Evolutionary conservation across 2,329 filamentous ascomycete genomes (phyloP).

Genomic region (Penicillium sp.): DNA sequence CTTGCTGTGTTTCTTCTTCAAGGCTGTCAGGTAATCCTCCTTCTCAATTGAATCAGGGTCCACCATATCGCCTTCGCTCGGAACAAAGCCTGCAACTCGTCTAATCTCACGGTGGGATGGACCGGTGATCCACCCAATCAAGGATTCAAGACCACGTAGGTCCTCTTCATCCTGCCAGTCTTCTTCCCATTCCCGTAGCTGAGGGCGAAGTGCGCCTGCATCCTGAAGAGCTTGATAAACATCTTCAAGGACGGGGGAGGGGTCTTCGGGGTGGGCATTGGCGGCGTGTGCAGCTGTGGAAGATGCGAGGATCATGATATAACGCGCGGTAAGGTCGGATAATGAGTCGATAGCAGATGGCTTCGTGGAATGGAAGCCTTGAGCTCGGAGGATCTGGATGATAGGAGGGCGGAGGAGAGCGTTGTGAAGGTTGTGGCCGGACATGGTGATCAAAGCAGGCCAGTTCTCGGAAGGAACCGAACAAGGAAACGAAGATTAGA

Average conservation of each 20-base stretch:
- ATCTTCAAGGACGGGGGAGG: slow-evolving; percentile 69
- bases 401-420: slow-evolving; percentile 82
- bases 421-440: slow-evolving; percentile 60
- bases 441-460: slow-evolving; percentile 31
- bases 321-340: slow-evolving; percentile 82
- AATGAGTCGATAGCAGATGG: slow-evolving; percentile 82
- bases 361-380: slow-evolving; percentile 81
- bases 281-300: slow-evolving; percentile 70
- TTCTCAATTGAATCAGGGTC: slow-evolving; percentile 55
- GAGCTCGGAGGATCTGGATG: slow-evolving; percentile 86
- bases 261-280: slow-evolving; percentile 64
- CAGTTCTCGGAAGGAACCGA: not conserved
- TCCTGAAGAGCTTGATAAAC: slow-evolving; percentile 84
- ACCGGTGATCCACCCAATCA: slow-evolving; percentile 76
- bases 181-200: slow-evolving; percentile 67
- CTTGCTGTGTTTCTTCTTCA: slow-evolving; percentile 93
- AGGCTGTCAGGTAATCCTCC: slow-evolving; percentile 69
- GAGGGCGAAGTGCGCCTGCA: slow-evolving; percentile 70
- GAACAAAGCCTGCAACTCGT: slow-evolving; percentile 74
- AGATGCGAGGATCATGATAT: slow-evolving; percentile 72
- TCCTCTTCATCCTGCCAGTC: slow-evolving; percentile 73
- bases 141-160: slow-evolving; percentile 71
- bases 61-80: slow-evolving; percentile 53
- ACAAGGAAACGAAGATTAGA: not conserved
- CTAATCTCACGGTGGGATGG: slow-evolving; percentile 75